These are phyloP conservation scores for Aphanomyces cochlioides DNA, from an alignment of 352 stramenopile species.

Conservation along the genomic window DNA sequence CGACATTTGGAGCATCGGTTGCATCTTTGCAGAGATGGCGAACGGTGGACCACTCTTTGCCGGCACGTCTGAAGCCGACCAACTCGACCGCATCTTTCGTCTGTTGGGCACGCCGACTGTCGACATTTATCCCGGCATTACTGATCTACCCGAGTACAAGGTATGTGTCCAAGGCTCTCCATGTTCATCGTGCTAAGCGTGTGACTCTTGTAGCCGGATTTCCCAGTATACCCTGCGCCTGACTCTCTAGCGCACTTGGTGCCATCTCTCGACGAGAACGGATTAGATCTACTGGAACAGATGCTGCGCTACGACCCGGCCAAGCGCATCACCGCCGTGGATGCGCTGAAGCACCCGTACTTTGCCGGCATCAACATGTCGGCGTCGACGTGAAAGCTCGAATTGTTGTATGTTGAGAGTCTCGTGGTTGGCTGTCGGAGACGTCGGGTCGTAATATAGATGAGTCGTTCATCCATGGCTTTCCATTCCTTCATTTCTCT, in stretches of 20 bases:
- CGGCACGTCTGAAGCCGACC: slow-evolving; percentile 95
- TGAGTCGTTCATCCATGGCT: too few relatives aligned
- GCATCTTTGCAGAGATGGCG: slow-evolving; percentile 98
- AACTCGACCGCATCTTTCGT: slow-evolving; percentile 98
- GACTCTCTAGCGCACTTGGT: slow-evolving; percentile 88
- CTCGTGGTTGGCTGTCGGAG: too few relatives aligned
- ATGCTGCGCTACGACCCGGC: slow-evolving; percentile 86
- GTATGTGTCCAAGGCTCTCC: slow-evolving; percentile 41
- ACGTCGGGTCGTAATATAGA: too few relatives aligned
- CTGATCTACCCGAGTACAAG: slow-evolving; percentile 96
- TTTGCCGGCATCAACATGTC: slow-evolving; percentile 84
- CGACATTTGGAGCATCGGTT: slow-evolving; percentile 99
- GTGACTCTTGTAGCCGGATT: slow-evolving; percentile 59
- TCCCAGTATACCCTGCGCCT: slow-evolving; percentile 87
- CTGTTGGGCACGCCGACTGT: slow-evolving; percentile 93
- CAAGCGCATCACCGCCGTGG: slow-evolving; percentile 91
- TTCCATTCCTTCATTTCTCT: too few relatives aligned
- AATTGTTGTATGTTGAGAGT: too few relatives aligned
- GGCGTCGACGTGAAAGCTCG: too few relatives aligned
- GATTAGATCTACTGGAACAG: slow-evolving; percentile 90
- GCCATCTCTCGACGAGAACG: slow-evolving; percentile 84
- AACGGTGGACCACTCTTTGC: slow-evolving; percentile 92
- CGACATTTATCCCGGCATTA: slow-evolving; percentile 94
- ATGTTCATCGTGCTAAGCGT: background rate
- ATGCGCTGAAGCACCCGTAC: slow-evolving; percentile 96